These are phyloP conservation scores for Corylus heterophylla DNA, from an alignment of 306 rosid genomes.

Conservation along the genomic window DNA sequence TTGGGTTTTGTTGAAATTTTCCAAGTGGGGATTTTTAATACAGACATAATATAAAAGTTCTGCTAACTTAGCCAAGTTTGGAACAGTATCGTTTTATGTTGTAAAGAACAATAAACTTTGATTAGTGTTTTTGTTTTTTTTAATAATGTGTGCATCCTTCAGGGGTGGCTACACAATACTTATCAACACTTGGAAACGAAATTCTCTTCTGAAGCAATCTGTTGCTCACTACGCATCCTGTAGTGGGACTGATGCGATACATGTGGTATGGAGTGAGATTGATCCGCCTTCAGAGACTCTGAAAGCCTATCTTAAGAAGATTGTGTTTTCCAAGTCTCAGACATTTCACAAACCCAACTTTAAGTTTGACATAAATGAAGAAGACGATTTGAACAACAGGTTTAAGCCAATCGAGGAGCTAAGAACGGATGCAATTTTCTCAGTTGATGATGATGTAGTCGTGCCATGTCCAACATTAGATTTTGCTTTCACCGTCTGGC, in stretches of 20 bases:
- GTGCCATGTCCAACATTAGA: constrained; percentile 52
- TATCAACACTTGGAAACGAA: constrained; percentile 55
- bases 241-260: constrained; percentile 31
- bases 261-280: constrained; percentile 49
- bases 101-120: constrained; percentile 3
- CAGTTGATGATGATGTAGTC: constrained; percentile 59
- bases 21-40: background rate
- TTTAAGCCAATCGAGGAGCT: constrained; percentile 42
- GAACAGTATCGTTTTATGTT: constrained; percentile 4
- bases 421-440: constrained; percentile 44
- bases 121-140: background rate
- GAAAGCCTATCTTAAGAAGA: constrained; percentile 41
- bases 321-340: constrained; percentile 35
- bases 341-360: constrained; percentile 33
- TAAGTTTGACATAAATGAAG: constrained; percentile 36
- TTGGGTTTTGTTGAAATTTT: background rate
- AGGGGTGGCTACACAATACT: constrained; percentile 62
- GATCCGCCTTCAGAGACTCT: constrained; percentile 40
- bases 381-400: constrained; percentile 39
- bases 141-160: background rate
- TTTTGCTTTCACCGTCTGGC: constrained; percentile 62
- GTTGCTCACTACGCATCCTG: constrained; percentile 55
- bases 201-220: constrained; percentile 44
- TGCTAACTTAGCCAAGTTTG: background rate
- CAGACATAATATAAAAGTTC: background rate